Evolutionary conservation across 495 filamentous ascomycete genomes (phyloP).

Genomic region (Talaromyces ruber): DNA sequence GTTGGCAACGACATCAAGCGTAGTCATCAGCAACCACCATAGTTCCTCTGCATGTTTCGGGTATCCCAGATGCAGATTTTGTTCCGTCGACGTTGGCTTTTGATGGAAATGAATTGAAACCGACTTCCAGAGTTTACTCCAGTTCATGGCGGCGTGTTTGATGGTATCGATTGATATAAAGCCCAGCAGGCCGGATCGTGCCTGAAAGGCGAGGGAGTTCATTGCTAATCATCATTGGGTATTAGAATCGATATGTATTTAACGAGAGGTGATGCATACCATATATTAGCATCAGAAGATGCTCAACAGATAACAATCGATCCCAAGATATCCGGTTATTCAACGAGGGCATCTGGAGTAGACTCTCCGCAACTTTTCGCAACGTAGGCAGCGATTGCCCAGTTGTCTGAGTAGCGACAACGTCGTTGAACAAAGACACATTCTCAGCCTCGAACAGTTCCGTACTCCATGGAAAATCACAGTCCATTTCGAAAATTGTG

Average conservation of each 20-base stretch:
- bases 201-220: conserved; percentile 25
- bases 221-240: conserved; percentile 20
- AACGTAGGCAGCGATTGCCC: conserved; percentile 17
- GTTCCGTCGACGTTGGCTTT: conserved; percentile 4
- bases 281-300: conserved; percentile 29
- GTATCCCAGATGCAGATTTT: conserved; percentile 22
- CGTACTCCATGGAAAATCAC: conserved; percentile 27
- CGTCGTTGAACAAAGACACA: conserved; percentile 17
- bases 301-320: conserved; percentile 21
- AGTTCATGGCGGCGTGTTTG: conserved; percentile 21
- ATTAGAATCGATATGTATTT: neutral
- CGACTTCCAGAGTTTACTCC: conserved; percentile 27
- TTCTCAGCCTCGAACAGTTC: conserved; percentile 29
- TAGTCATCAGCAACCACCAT: conserved; percentile 27
- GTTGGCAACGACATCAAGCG: conserved; percentile 15
- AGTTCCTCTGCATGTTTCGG: conserved; percentile 33
- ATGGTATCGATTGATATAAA: conserved; percentile 21
- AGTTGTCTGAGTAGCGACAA: conserved; percentile 8
- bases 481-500: conserved; percentile 29
- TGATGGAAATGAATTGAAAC: conserved; percentile 5
- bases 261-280: conserved; percentile 12
- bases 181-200: conserved; percentile 19
- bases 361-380: conserved; percentile 15
- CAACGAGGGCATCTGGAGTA: conserved; percentile 15
- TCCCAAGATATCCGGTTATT: conserved; percentile 14